phyloP scores from a whole-genome alignment of 148 eudicot species.

The Camellia sinensis region DNA sequence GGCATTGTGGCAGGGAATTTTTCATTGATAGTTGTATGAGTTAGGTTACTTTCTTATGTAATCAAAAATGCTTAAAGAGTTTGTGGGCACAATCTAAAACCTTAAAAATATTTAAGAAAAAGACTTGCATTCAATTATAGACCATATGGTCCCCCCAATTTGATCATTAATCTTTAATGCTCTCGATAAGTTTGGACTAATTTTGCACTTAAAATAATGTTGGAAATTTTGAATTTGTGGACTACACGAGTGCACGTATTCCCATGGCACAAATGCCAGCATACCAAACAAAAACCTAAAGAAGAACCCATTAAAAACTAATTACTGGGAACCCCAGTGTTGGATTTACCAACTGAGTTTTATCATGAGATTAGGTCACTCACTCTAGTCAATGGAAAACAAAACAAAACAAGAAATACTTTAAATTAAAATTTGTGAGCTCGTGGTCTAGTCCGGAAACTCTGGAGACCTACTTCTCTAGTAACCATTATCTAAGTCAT shows the following conservation, averaged over 20 bases:
- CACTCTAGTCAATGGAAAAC: neutral
- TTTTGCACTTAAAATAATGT: neutral
- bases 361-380: neutral
- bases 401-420: neutral
- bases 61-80: neutral
- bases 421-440: neutral
- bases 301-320: neutral
- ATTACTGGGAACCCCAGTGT: neutral
- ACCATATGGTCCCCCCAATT: conserved; percentile 29
- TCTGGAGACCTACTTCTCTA: too few species aligned
- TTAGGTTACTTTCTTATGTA: conserved; percentile 1
- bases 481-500: too few species aligned
- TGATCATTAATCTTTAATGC: conserved; percentile 23
- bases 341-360: conserved; percentile 11
- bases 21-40: neutral
- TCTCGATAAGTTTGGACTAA: conserved; percentile 21
- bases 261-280: conserved; percentile 21
- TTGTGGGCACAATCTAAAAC: neutral
- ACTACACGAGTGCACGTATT: conserved; percentile 28
- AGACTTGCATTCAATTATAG: conserved; percentile 16
- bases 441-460: neutral
- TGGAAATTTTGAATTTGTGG: conserved; percentile 19
- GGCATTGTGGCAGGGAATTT: conserved; percentile 2
- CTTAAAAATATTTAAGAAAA: conserved; percentile 8
- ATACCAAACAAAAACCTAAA: conserved; percentile 37